Percentiles rank a stretch among this genome's conserved stretches.
These are phyloP conservation scores for Aspergillus avenaceus DNA, from an alignment of 495 filamentous ascomycete species.

Conservation along the genomic window DNA sequence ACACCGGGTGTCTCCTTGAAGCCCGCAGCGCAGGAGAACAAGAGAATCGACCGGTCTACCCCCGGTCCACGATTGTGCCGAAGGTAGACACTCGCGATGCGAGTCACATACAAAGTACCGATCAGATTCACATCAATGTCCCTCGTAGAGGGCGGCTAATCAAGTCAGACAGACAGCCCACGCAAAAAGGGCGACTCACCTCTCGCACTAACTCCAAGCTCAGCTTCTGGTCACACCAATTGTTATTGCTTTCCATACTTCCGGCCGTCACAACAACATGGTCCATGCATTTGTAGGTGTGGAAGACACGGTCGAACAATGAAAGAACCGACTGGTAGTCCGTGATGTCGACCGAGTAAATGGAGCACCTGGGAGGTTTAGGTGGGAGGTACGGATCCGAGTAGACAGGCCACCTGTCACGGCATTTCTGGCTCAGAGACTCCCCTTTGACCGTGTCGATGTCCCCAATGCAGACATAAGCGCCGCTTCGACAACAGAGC, in stretches of 20 bases:
- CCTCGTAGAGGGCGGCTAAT: slow-evolving; percentile 38
- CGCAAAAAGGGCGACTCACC: slow-evolving; percentile 14
- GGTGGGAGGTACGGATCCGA: slow-evolving; percentile 17
- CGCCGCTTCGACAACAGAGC: slow-evolving; percentile 40
- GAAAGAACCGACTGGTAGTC: slow-evolving; percentile 39
- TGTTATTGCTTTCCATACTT: slow-evolving; percentile 35
- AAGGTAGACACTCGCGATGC: slow-evolving; percentile 43
- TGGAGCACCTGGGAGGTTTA: slow-evolving; percentile 25
- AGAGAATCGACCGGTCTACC: slow-evolving; percentile 42
- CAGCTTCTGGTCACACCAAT: slow-evolving; percentile 44
- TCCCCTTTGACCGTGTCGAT: slow-evolving; percentile 30
- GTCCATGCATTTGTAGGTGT: slow-evolving; percentile 46
- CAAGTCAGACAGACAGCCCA: slow-evolving; percentile 5
- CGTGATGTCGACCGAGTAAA: slow-evolving; percentile 42
- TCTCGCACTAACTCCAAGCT: slow-evolving; percentile 30
- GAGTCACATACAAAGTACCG: slow-evolving; percentile 43
- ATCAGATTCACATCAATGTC: slow-evolving; percentile 49
- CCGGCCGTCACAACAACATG: slow-evolving; percentile 51
- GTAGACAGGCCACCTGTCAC: slow-evolving; percentile 22
- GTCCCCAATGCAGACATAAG: slow-evolving; percentile 45
- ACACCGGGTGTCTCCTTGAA: slow-evolving; percentile 45
- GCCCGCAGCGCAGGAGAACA: slow-evolving; percentile 41
- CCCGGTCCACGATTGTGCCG: slow-evolving; percentile 36
- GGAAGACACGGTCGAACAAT: slow-evolving; percentile 43
- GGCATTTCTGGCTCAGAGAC: slow-evolving; percentile 18